Conservation (phyloP, 805 yeast species). For the Lachancea nothofagi region DNA sequence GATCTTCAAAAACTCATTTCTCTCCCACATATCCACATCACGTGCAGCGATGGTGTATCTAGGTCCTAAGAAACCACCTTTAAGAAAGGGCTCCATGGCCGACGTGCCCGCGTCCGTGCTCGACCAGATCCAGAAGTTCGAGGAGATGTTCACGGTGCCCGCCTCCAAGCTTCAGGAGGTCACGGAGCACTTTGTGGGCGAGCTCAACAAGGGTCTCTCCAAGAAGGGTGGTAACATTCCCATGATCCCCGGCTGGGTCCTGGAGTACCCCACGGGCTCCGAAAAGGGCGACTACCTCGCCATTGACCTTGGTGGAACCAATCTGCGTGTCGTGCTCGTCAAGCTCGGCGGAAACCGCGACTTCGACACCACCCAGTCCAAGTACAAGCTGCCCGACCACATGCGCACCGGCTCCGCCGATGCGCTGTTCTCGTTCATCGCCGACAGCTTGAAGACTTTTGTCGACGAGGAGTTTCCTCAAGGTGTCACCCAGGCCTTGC, state of each 20-base stretch:
- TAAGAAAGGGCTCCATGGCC: constrained; percentile 63
- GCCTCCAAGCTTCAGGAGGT: constrained; percentile 56
- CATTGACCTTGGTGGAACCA: constrained; percentile 96
- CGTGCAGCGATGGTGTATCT: constrained; percentile 59
- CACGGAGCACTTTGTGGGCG: constrained; percentile 69
- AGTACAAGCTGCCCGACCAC: constrained; percentile 69
- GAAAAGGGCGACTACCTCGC: constrained; percentile 90
- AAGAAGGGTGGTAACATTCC: constrained; percentile 82
- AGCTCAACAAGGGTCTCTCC: constrained; percentile 76
- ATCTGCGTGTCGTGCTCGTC: constrained; percentile 86
- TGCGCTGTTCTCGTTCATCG: constrained; percentile 80
- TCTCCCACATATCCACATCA: not conserved
- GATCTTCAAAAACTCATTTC: not conserved
- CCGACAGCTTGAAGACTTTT: constrained; percentile 69
- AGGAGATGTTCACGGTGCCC: constrained; percentile 56
- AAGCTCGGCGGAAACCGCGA: constrained; percentile 75
- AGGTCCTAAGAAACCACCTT: constrained; percentile 79
- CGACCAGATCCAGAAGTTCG: constrained; percentile 53
- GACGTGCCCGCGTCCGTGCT: constrained; percentile 63
- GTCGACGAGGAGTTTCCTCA: constrained; percentile 62
- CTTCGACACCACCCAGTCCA: constrained; percentile 82
- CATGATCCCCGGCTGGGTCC: constrained; percentile 96
- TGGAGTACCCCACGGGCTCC: constrained; percentile 86
- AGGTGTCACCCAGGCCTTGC: constrained; percentile 55
- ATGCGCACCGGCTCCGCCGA: constrained; percentile 77